These are phyloP conservation scores for Yamadazyma sp. DNA, from an alignment of 805 yeast species.

Conservation along the genomic window DNA sequence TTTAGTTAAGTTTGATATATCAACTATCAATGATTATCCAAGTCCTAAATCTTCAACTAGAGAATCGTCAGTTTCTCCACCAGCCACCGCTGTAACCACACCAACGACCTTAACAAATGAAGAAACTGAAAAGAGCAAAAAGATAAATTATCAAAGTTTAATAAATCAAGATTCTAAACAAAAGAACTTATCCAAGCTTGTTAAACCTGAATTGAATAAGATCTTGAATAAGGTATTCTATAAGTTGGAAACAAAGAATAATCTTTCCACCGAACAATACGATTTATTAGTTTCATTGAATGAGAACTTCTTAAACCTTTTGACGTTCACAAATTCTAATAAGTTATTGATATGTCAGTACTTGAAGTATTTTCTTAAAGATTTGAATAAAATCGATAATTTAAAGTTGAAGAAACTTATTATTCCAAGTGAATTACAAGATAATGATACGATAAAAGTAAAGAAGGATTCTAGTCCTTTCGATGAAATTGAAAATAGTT, in stretches of 20 bases:
- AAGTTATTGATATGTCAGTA: conserved; percentile 37
- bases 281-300: conserved; percentile 38
- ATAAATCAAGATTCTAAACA: conserved; percentile 14
- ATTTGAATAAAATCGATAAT: conserved; percentile 22
- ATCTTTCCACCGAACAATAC: conserved; percentile 30
- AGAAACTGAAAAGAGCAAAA: neutral
- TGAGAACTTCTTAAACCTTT: conserved; percentile 25
- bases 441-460: conserved; percentile 3
- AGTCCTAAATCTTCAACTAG: conserved; percentile 16
- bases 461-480: conserved; percentile 14
- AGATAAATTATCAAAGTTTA: conserved; percentile 9
- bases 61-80: conserved; percentile 21
- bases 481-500: conserved; percentile 41
- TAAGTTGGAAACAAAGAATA: conserved; percentile 31
- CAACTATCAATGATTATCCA: conserved; percentile 23
- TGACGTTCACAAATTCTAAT: conserved; percentile 21
- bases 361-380: conserved; percentile 38
- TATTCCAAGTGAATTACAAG: conserved; percentile 28
- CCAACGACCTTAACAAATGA: neutral
- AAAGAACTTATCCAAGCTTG: conserved; percentile 13
- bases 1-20: conserved; percentile 34
- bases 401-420: conserved; percentile 27
- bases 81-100: conserved; percentile 1
- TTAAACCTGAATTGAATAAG: conserved; percentile 28
- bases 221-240: conserved; percentile 41